Base-by-base conservation (phyloP, 352 stramenopile genomes). In the Blastocystis sp. region DNA sequence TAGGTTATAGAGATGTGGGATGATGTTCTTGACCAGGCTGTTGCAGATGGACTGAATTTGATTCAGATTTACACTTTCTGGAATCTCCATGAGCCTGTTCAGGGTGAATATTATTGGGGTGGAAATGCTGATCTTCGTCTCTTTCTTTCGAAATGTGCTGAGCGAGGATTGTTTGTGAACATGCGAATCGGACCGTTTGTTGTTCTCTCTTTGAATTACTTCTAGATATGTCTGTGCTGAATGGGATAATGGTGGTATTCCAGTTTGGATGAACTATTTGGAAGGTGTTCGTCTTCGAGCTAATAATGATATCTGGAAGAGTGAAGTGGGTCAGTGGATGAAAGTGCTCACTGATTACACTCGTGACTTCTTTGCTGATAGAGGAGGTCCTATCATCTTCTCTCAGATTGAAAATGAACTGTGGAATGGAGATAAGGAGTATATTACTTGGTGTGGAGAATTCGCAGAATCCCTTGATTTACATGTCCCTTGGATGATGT, bases 51-150 rank as follows among this genome's bases (percentile, higher is more conserved):
- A 75, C 46, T 75, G 65, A 75, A 75, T 75, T 61, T 75, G 46
- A 75, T 75, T 75, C 65, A 75, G 46, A 75, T 75, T 63, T 75
- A 75, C 46, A 75, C 65, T 61, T 75, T 75, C 46, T 75, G 65
- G 65, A 75, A 75, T 75, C 46, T 65, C 2, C 65, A 75, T 75
- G 65, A 75, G 12, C 65, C 65, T 27, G 65, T 65, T 27, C n/a
- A 75, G 39, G 65, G 65, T 75, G 21, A 75, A 37, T 75, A 65
- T 37, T 32, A 75, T 75, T 75, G 65, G 65, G 46, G 24, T 39
- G 65, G 65, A 49, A 49, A 29, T 75, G 65, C 35, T 61, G 65
- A 75, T 75, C 2, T 75, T 11, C 35, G 65, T 49, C 65, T 75
- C 2, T 75, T 75, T 11, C 65, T 75, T 37, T 9, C 24, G 35